Conservation (phyloP, 306 rosid genomes). For the Parietaria judaica region DNA sequence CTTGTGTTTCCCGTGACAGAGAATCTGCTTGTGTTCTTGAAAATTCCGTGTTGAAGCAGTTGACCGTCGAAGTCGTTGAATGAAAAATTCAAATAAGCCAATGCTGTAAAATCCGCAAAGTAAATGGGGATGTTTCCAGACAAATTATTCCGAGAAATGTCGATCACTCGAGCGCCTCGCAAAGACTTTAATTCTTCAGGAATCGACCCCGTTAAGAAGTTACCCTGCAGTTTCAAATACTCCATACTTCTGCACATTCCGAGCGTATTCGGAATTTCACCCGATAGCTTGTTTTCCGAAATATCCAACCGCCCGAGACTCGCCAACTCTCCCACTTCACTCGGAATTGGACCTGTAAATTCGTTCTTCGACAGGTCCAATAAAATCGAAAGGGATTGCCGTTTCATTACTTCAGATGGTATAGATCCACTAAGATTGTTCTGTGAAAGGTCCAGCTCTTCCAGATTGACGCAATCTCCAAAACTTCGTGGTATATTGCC, state of each 20-base stretch:
- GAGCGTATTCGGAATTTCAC: constrained; percentile 14
- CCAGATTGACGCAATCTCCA: constrained; percentile 9
- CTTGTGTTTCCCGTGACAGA: background rate
- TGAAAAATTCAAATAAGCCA: background rate
- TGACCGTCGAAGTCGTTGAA: background rate
- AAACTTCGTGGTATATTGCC: constrained; percentile 20
- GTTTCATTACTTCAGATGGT: constrained; percentile 14
- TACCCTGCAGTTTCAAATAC: constrained; percentile 6
- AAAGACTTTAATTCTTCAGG: constrained; percentile 11
- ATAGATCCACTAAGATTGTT: constrained; percentile 23
- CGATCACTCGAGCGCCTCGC: constrained; percentile 9
- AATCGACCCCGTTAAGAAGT: constrained; percentile 18
- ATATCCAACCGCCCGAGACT: constrained; percentile 14
- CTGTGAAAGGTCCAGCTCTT: background rate
- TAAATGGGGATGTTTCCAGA: background rate
- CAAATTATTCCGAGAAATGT: constrained; percentile 24
- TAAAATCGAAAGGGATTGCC: constrained; percentile 11
- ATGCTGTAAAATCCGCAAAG: background rate
- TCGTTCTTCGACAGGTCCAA: constrained; percentile 17
- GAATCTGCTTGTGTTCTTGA: background rate
- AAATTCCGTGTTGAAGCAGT: background rate
- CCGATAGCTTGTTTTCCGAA: constrained; percentile 17
- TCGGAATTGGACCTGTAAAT: constrained; percentile 20
- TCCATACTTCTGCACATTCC: constrained; percentile 12
- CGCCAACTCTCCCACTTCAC: constrained; percentile 12